These are phyloP conservation scores for Starmerella bombi DNA, from an alignment of 805 yeast species.

Conservation along the genomic window DNA sequence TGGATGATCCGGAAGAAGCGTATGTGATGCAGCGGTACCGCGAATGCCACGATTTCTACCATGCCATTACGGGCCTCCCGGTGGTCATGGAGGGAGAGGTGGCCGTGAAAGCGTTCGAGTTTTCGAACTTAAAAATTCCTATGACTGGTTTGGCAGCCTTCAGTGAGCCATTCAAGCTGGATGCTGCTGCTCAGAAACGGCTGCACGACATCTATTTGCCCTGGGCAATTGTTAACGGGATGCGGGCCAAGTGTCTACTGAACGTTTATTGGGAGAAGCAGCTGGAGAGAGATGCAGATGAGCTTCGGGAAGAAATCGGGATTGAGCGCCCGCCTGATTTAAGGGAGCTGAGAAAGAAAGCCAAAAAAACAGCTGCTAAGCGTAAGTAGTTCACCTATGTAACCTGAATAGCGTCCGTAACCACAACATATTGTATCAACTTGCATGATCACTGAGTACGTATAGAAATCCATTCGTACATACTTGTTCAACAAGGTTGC, in stretches of 20 bases:
- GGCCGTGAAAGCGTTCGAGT: slow-evolving; percentile 84
- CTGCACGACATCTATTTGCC: slow-evolving; percentile 57
- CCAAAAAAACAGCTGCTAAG: too few species aligned
- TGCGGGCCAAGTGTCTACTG: slow-evolving; percentile 59
- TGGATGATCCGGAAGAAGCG: slow-evolving; percentile 81
- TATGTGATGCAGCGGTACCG: slow-evolving; percentile 88
- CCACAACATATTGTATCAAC: background rate
- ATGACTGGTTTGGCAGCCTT: slow-evolving; percentile 89
- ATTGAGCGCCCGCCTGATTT: slow-evolving; percentile 71
- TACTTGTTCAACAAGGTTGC: too few species aligned
- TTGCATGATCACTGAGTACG: too few species aligned
- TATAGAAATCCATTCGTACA: too few species aligned
- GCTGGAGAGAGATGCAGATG: slow-evolving; percentile 57
- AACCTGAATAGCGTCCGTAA: background rate
- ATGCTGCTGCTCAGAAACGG: slow-evolving; percentile 50
- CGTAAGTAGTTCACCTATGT: too few species aligned
- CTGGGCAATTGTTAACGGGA: slow-evolving; percentile 71
- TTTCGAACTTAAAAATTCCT: slow-evolving; percentile 81
- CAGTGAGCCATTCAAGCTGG: slow-evolving; percentile 74
- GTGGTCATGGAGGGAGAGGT: slow-evolving; percentile 93
- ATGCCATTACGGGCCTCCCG: slow-evolving; percentile 80
- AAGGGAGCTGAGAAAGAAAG: slow-evolving; percentile 35
- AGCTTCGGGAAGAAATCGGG: slow-evolving; percentile 56
- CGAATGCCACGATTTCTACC: slow-evolving; percentile 95
- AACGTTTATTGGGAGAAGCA: slow-evolving; percentile 87